Evolutionary conservation across 2,329 filamentous ascomycete species (phyloP).

Genomic region (Clonostachys sp.): DNA sequence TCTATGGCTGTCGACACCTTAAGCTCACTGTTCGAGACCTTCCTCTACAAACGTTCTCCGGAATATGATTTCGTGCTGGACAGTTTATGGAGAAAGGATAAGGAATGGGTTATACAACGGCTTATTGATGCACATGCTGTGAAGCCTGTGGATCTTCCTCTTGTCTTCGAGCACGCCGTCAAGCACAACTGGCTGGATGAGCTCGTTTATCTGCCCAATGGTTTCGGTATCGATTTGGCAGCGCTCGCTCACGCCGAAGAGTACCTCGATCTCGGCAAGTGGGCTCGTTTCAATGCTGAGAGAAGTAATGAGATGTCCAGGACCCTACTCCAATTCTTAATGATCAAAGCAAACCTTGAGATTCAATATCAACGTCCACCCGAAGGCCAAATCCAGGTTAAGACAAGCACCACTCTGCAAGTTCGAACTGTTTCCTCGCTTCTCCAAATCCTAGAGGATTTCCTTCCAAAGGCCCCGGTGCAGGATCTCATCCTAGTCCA

Average conservation of each 20-base stretch:
- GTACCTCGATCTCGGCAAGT: conserved; percentile 74
- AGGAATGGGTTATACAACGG: conserved; percentile 76
- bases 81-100: conserved; percentile 87
- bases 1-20: conserved; percentile 70
- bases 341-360: conserved; percentile 81
- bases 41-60: conserved; percentile 72
- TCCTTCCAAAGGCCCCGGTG: conserved; percentile 51
- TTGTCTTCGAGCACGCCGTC: conserved; percentile 59
- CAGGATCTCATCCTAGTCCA: conserved; percentile 76
- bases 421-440: conserved; percentile 82
- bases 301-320: conserved; percentile 63
- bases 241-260: conserved; percentile 79
- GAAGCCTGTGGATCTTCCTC: conserved; percentile 48
- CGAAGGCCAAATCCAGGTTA: conserved; percentile 50
- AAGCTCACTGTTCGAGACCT: conserved; percentile 75
- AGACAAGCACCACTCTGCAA: conserved; percentile 69
- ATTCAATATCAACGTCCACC: conserved; percentile 65
- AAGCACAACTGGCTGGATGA: conserved; percentile 82
- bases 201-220: conserved; percentile 72
- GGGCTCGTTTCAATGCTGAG: conserved; percentile 69
- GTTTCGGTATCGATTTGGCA: conserved; percentile 82
- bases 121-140: conserved; percentile 79
- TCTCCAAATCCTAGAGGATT: conserved; percentile 74
- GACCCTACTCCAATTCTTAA: conserved; percentile 73
- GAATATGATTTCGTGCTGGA: conserved; percentile 87